These are phyloP conservation scores for Hura crepitans DNA, from an alignment of 441 rosid species.

Conservation along the genomic window DNA sequence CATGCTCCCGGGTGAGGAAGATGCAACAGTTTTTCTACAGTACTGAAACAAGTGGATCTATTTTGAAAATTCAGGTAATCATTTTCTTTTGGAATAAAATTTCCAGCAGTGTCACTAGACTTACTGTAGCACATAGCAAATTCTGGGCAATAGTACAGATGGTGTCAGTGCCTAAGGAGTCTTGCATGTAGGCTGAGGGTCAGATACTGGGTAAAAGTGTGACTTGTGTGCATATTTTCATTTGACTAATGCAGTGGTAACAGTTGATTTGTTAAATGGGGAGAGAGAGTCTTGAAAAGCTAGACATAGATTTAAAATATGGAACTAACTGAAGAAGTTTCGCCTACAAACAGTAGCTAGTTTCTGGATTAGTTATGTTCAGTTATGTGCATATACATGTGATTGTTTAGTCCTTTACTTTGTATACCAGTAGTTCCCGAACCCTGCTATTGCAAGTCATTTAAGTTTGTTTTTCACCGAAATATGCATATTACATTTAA, in stretches of 20 bases:
- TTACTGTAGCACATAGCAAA: background rate
- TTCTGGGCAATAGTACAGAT: background rate
- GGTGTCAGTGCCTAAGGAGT: background rate
- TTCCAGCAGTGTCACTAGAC: background rate
- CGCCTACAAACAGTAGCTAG: background rate
- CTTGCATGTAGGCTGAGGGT: background rate
- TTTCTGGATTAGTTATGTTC: background rate
- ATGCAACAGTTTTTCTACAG: constrained; percentile 35
- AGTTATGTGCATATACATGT: background rate
- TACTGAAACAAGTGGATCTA: constrained; percentile 26
- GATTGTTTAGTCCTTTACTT: background rate
- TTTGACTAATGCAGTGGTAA: background rate
- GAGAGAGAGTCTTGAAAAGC: background rate
- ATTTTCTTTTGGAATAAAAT: background rate
- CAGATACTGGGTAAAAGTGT: background rate
- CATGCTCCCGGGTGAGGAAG: constrained; percentile 43
- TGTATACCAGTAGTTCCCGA: background rate
- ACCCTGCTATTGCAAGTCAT: background rate
- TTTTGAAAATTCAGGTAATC: constrained; percentile 39
- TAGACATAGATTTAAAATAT: background rate
- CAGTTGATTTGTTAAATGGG: background rate
- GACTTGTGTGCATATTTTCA: background rate
- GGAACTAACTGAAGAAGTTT: background rate
- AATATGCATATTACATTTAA: background rate
- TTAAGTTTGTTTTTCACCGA: background rate